Conservation (phyloP, 2,329 filamentous ascomycete species). For the Fusarium ambrosium region DNA sequence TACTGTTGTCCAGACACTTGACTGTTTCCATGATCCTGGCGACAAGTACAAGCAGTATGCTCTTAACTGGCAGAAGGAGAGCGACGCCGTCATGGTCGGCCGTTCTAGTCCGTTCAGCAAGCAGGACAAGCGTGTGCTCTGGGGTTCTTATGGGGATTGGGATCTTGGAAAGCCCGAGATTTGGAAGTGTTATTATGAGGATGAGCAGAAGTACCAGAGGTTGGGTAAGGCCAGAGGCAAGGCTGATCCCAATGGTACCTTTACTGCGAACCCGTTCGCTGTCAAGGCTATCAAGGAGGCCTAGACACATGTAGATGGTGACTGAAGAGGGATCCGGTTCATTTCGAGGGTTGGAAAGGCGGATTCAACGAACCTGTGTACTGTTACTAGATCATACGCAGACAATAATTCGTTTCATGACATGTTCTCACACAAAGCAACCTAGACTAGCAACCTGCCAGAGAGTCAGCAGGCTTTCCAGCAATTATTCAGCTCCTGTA, state of each 20-base stretch:
- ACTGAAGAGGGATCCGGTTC: background rate
- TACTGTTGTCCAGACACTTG: conserved; percentile 44
- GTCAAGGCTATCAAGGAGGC: background rate
- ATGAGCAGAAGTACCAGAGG: conserved; percentile 49
- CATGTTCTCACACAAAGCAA: background rate
- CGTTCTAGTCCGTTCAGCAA: conserved; percentile 52
- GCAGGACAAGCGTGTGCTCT: conserved; percentile 54
- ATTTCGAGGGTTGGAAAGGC: background rate
- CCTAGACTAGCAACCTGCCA: background rate
- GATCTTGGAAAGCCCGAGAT: conserved; percentile 39
- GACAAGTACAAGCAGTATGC: background rate
- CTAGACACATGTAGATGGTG: background rate
- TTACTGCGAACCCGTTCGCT: conserved; percentile 53
- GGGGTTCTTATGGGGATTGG: conserved; percentile 55
- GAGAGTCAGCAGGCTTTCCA: background rate
- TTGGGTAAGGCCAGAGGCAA: conserved; percentile 46
- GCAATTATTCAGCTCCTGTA: background rate
- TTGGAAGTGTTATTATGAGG: conserved; percentile 51
- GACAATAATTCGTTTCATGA: background rate
- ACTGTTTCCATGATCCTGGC: background rate
- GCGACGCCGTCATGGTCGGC: conserved; percentile 49
- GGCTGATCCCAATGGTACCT: conserved; percentile 53
- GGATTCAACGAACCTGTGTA: background rate
- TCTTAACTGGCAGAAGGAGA: conserved; percentile 56
- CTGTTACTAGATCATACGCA: background rate